Evolutionary conservation across 2,329 filamentous ascomycete species (phyloP), one percentile per base, ranked within the genome.

Genomic region (Aspergillus phoenicis): DNA sequence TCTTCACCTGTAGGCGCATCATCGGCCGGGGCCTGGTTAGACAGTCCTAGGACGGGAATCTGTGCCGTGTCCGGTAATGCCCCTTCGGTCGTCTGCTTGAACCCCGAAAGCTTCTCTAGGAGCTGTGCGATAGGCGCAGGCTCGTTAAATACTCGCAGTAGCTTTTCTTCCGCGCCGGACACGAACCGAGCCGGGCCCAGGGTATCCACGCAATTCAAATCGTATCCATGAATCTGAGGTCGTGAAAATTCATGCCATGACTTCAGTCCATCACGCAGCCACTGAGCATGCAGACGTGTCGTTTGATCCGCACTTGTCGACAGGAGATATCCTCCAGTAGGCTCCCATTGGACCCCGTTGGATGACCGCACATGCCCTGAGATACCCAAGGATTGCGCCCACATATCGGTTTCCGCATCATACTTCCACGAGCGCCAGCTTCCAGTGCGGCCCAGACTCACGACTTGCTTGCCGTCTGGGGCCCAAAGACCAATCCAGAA

Each of bases 401-500:
- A 99, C 62, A 85, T 80, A 70, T 92, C 89, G 43, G 81, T 78
- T 0, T 78, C 76, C 2, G 73, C 67, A 47, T 89, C 82, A 71
- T 88, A 87, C 26, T 85, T 83, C 95, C 95, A 99, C 57, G 89
- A 80, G 64, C 95, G 85, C 95, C 95, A 99, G 74, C 93, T 95
- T 28, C 95, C 95, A 0, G 94, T 98, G 43, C 94, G 87, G 1
- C 94, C 92, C 17, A 99, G 84, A 62, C 91, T 93, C 4, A 90
- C 89, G 13, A 97, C 89, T 1, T 87, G 87, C 15, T 82, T 80
- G 8, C 91, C 91, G 65, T 89, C 83, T 3, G 92, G 91, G 5
- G 91, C 90, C 95, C 95, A 99, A 0, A 98, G 83, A 0, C 93
- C 94, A 11, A 91, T 93, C 94, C 95, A 99, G 75, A 98, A 97